Base-by-base conservation (phyloP, 192 early-diverging fungal genomes). In the Helicostylum pulchrum region DNA sequence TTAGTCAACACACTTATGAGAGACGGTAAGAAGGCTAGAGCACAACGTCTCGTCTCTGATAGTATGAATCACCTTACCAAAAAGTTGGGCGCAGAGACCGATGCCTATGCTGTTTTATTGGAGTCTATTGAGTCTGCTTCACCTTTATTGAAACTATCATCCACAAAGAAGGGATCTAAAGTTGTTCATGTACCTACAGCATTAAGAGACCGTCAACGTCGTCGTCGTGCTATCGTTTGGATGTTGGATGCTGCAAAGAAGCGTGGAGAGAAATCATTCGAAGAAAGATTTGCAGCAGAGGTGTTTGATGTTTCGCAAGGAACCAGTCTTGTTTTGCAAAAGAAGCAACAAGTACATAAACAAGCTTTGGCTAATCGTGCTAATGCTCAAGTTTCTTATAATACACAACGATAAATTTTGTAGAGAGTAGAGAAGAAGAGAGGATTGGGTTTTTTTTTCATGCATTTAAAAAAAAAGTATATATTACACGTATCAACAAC, bases 1-100 rank as follows among this genome's bases (percentile, higher is more conserved):
- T 66, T 94, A 8, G 90, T 93, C 44, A 95, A 94, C 77, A 94
- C 88, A 64, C 84, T 97, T 58, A 97, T 97, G 94, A 77, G 87
- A 62, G 85, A 94, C 63, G 95, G 95, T 36, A 93, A 94, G 76
- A 98, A 96, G 72, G 82, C 86, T 7, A 80, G 76, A 6, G 92
- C 94, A 7, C 84, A 89, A 49, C 67, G 85, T 7, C 72, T 86
- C 17, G 75, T 96, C 1, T 68, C 75, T 7, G 82, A 84, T 61
- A 90, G 91, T 7, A 68, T 95, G 42, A 60, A 78, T 31, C 77
- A 88, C 56, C 88, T 98, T 47, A 80, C 83, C 42, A 43, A 69
- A 32, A 73, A 81, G 47, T 87, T 68, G 17, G 48, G 62, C 17
- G 15, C 68, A 12, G 42, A 65, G 20, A 14, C 53, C 19, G 83